These are phyloP conservation scores for Micractinium sp. DNA, from an alignment of 139 green algal genomes.

Conservation along the genomic window DNA sequence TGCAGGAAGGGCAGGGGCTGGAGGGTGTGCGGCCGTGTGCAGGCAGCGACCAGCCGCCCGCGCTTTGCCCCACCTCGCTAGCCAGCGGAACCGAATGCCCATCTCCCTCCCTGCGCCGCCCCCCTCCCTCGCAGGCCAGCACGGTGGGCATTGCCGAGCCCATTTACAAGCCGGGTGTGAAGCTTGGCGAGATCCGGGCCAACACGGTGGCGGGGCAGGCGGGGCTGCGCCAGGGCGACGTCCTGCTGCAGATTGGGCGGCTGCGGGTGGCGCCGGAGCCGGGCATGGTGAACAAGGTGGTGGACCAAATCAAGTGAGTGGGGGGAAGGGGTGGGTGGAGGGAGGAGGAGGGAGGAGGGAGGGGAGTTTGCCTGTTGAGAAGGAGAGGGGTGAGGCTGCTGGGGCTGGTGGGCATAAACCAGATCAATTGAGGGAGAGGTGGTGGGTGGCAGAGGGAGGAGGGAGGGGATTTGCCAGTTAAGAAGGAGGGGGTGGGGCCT, in stretches of 20 bases:
- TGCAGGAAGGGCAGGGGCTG: no score
- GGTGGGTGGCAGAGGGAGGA: no score
- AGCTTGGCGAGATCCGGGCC: slow-evolving; percentile 65
- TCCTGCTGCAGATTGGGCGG: slow-evolving; percentile 76
- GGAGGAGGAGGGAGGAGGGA: not conserved
- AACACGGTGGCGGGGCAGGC: slow-evolving; percentile 61
- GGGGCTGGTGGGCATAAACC: not conserved
- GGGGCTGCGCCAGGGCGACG: slow-evolving; percentile 77
- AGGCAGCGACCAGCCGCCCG: no score
- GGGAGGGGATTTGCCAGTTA: no score
- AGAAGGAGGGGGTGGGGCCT: no score
- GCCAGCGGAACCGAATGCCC: not conserved
- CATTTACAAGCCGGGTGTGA: slow-evolving; percentile 79
- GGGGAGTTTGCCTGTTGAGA: not conserved
- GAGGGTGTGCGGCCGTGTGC: no score
- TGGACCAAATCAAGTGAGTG: slow-evolving; percentile 68
- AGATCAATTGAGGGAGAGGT: no score
- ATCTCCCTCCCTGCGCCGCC: not conserved
- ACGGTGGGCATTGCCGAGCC: slow-evolving; percentile 75
- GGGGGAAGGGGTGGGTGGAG: not conserved
- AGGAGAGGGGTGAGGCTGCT: not conserved
- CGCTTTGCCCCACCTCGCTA: not conserved
- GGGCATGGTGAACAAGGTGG: slow-evolving; percentile 56
- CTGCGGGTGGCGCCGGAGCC: slow-evolving; percentile 45
- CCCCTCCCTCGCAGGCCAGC: slow-evolving; percentile 56